Conservation (phyloP, 768 basidiomycete genomes). For the Amanita rubescens region DNA sequence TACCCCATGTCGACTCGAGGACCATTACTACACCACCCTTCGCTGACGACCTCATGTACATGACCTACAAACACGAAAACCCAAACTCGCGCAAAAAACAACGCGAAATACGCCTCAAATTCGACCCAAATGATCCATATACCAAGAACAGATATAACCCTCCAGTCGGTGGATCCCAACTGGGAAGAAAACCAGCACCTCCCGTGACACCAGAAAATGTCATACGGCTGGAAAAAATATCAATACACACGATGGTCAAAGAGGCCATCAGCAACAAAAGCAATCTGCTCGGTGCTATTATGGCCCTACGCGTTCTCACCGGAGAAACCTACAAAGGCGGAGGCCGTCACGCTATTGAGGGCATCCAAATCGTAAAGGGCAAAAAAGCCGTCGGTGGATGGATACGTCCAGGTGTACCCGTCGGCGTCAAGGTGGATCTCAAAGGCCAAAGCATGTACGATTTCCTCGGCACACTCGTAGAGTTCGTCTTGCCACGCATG, state of each 20-base stretch:
- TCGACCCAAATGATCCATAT: constrained; percentile 78
- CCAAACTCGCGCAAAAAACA: constrained; percentile 40
- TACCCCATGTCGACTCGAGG: constrained; percentile 62
- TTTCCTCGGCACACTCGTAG: constrained; percentile 79
- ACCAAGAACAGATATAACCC: constrained; percentile 70
- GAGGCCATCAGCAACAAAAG: constrained; percentile 64
- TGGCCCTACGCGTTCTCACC: constrained; percentile 80
- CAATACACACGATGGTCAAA: constrained; percentile 82
- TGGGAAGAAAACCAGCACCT: constrained; percentile 61
- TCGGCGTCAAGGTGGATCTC: constrained; percentile 86
- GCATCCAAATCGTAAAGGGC: constrained; percentile 72
- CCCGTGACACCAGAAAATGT: constrained; percentile 63
- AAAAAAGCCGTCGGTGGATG: constrained; percentile 72
- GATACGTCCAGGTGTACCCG: constrained; percentile 75
- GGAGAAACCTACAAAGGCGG: constrained; percentile 75
- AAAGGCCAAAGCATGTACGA: constrained; percentile 92
- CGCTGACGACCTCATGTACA: constrained; percentile 90
- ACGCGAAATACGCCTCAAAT: constrained; percentile 56
- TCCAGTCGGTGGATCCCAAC: constrained; percentile 61
- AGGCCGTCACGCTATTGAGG: constrained; percentile 59
- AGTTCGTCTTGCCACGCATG: constrained; percentile 92
- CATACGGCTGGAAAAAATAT: constrained; percentile 73
- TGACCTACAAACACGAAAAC: constrained; percentile 79
- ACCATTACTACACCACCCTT: constrained; percentile 81
- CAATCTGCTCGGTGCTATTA: constrained; percentile 75